Percentiles rank a stretch among this genome's conserved stretches.
Conservation (phyloP, 352 stramenopile species). For the Phytophthora pluvialis region DNA sequence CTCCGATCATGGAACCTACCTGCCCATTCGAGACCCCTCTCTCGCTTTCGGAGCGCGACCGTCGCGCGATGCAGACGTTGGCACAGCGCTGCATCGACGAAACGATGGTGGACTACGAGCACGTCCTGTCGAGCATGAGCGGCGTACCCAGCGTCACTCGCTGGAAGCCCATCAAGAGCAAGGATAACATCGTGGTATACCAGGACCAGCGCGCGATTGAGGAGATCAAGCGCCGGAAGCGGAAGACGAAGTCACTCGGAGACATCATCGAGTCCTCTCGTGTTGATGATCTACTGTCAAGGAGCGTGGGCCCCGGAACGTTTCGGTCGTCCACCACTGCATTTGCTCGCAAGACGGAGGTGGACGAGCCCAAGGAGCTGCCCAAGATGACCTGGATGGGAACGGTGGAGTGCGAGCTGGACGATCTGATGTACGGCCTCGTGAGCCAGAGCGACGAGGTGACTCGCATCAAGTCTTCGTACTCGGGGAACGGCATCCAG, state of each 20-base stretch:
- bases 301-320: conserved; percentile 13
- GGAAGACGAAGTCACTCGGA: conserved; percentile 33
- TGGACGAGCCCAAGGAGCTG: conserved; percentile 12
- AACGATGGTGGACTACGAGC: conserved; percentile 40
- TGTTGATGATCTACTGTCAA: conserved; percentile 18
- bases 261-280: conserved; percentile 29
- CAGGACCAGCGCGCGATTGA: conserved; percentile 29
- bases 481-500: conserved; percentile 31
- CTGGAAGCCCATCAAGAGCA: conserved; percentile 42
- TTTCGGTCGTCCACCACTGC: conserved; percentile 8
- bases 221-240: conserved; percentile 36
- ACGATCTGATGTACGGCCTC: conserved; percentile 47
- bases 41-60: conserved; percentile 35
- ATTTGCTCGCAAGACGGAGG: conserved; percentile 3
- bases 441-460: conserved; percentile 40
- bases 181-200: conserved; percentile 38
- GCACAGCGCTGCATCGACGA: conserved; percentile 26
- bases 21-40: conserved; percentile 39
- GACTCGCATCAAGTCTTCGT: conserved; percentile 38
- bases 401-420: conserved; percentile 33
- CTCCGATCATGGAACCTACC: conserved; percentile 13
- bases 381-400: conserved; percentile 41
- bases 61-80: conserved; percentile 27
- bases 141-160: conserved; percentile 30
- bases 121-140: conserved; percentile 33